Conservation (phyloP, 1,139 yeast species). For the Scheffersomyces stambukii region DNA sequence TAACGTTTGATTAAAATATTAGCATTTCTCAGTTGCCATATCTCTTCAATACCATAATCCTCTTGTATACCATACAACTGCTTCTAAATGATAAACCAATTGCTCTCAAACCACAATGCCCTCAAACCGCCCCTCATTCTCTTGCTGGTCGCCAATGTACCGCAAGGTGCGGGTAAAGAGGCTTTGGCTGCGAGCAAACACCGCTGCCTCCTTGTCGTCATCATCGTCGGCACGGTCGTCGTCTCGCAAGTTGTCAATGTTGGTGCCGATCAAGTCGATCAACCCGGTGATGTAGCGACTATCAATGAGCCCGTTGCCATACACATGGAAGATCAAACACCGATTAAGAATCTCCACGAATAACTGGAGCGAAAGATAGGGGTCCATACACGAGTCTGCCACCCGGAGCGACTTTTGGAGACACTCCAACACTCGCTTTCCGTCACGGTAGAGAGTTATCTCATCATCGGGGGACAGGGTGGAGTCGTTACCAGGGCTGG, state of each 20-base stretch:
- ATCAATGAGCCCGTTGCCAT: slow-evolving; percentile 71
- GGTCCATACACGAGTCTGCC: slow-evolving; percentile 92
- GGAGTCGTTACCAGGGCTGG: slow-evolving; percentile 4
- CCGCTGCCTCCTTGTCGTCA: slow-evolving; percentile 27
- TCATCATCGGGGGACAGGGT: slow-evolving; percentile 9
- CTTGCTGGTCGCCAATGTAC: slow-evolving; percentile 64
- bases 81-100: no score
- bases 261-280: slow-evolving; percentile 77
- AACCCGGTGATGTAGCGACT: slow-evolving; percentile 78
- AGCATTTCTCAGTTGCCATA: no score
- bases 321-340: slow-evolving; percentile 79
- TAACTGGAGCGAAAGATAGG: slow-evolving; percentile 69
- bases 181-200: slow-evolving; percentile 25
- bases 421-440: slow-evolving; percentile 46
- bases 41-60: no score
- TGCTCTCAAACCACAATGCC: slow-evolving; percentile 20
- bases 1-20: no score
- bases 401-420: slow-evolving; percentile 69
- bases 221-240: slow-evolving; percentile 15
- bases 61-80: no score
- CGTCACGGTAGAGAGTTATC: slow-evolving; percentile 25
- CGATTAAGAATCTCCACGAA: slow-evolving; percentile 87
- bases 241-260: slow-evolving; percentile 52
- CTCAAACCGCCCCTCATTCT: slow-evolving; percentile 59
- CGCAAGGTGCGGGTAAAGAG: slow-evolving; percentile 64